Evolutionary conservation across 176 grass and related monocot species (phyloP).

Genomic region (Carex kokanica): DNA sequence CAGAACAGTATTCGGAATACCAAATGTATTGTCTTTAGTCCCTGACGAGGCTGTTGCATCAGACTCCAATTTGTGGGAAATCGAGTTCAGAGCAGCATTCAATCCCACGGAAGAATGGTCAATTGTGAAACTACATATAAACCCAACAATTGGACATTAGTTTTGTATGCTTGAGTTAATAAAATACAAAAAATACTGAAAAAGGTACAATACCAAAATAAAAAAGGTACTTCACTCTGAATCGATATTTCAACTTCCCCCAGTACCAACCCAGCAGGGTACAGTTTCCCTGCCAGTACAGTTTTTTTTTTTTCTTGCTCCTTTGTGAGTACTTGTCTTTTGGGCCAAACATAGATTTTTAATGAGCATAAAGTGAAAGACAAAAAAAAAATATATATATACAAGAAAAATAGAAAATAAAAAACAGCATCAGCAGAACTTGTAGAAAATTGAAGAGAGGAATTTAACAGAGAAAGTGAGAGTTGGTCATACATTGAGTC

Average conservation of each 20-base stretch:
- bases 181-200: not conserved
- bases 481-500: slow-evolving; percentile 38
- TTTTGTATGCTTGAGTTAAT: not conserved
- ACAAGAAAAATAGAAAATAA: not conserved
- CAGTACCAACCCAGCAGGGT: not conserved
- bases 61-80: not conserved
- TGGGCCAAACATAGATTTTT: not conserved
- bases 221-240: not conserved
- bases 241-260: not conserved
- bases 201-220: not conserved
- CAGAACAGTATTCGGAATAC: slow-evolving; percentile 36
- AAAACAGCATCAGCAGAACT: not conserved
- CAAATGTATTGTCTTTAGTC: slow-evolving; percentile 14
- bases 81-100: slow-evolving; percentile 47
- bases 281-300: not conserved
- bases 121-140: slow-evolving; percentile 33
- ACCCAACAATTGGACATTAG: not conserved
- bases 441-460: not conserved
- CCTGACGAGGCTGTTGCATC: not conserved
- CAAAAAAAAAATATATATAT: not conserved
- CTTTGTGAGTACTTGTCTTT: not conserved
- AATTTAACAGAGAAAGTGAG: not conserved
- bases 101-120: slow-evolving; percentile 51
- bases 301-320: not conserved
- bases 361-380: not conserved